phyloP scores from a whole-genome alignment of 164 flowering plant genomes.

The Macadamia tetraphylla region DNA sequence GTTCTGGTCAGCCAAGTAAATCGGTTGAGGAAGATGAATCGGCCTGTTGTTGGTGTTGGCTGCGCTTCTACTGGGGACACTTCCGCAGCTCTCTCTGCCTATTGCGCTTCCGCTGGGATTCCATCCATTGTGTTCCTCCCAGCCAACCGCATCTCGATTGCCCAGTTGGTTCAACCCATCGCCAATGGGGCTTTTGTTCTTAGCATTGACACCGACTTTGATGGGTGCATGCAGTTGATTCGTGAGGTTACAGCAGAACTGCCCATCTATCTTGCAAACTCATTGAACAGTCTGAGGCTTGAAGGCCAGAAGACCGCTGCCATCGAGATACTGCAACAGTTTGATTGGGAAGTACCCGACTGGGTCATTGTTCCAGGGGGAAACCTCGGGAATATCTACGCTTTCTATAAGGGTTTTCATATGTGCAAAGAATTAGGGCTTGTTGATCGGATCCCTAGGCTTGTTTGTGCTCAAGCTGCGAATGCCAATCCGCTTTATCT shows the following conservation, averaged over 20 bases:
- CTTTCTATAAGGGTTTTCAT: conserved; percentile 85
- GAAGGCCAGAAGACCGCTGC: conserved; percentile 95
- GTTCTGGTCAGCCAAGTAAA: conserved; percentile 79
- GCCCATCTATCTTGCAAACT: conserved; percentile 85
- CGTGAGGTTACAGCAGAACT: conserved; percentile 74
- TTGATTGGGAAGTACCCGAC: conserved; percentile 93
- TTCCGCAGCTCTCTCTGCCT: no score
- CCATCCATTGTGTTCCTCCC: conserved; percentile 17
- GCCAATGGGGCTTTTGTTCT: conserved; percentile 83
- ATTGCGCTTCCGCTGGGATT: no score
- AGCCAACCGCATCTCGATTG: conserved; percentile 57
- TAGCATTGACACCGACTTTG: conserved; percentile 85
- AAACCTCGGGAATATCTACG: conserved; percentile 82
- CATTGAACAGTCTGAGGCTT: conserved; percentile 74
- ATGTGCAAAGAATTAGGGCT: conserved; percentile 91
- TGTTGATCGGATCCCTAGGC: conserved; percentile 61
- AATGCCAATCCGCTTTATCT: conserved; percentile 86
- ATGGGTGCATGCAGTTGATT: conserved; percentile 89
- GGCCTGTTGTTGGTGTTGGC: conserved; percentile 71
- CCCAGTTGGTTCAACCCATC: conserved; percentile 82
- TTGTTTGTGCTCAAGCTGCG: conserved; percentile 90
- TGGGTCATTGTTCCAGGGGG: conserved; percentile 97
- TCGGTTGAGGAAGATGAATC: conserved; percentile 44
- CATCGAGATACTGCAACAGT: conserved; percentile 86
- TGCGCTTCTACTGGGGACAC: conserved; percentile 46